Base-by-base conservation (phyloP, 306 rosid genomes). In the Cucurbita ficifolia region DNA sequence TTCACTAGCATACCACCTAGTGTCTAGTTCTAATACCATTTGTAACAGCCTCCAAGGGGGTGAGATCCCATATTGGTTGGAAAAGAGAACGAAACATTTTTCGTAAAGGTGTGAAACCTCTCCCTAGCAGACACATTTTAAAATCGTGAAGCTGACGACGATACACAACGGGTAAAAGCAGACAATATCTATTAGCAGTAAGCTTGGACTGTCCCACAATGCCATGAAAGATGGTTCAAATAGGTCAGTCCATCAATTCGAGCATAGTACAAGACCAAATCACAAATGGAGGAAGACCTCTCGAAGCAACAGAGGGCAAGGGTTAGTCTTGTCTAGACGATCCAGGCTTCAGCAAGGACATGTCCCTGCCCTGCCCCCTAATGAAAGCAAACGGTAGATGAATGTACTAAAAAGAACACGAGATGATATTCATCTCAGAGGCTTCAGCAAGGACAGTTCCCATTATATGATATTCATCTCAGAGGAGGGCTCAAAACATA, bases 241-340 rank as follows among this genome's bases (percentile, higher is more conserved):
- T 33, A 82, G 97, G 19, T 78, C 87, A 6, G 88, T 89, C 51
- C 87, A 97, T 76, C 98, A 89, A 84, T 83, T 78, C 43, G 97
- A 94, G 43, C 95, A 93, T 39, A 64, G 83, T 72, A 74, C 84
- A 13, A 86, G 97, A 83, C 77, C 83, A 7, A 96, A 90, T 81
- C 95, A 87, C 80, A 94, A 89, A 84, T 39, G 59, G 11, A 89
- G 90, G 82, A 91, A 86, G 76, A 72, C 81, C 14, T 61, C 84
- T 72, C 97, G 82, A 24, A 80, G 79, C 73, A 92, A 82, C 29
- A 80, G 77, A 79, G 73, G 51, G 59, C 89, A 84, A 63, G 80
- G 82, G 13, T 74, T 52, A 43, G 81, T n/a, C 67, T 75, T 89
- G 0, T 72, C 75, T 12, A 89, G 82, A 73, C 68, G 33, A 59